Conservation (phyloP, 2,329 filamentous ascomycete species). For the Ascocoryne sarcoides region DNA sequence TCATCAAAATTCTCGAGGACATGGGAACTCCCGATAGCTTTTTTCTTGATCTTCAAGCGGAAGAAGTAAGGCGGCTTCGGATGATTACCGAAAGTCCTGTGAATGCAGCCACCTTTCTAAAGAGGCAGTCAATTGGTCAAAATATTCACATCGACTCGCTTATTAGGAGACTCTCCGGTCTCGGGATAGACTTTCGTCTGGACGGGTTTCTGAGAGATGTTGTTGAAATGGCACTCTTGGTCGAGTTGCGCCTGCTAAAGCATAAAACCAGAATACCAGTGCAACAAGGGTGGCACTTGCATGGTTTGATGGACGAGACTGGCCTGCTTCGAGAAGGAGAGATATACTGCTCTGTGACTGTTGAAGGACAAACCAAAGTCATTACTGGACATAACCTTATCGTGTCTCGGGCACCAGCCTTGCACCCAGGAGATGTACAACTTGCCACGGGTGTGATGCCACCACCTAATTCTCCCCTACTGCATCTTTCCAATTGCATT, state of each 20-base stretch:
- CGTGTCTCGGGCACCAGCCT: conserved; percentile 69
- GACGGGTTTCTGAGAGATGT: conserved; percentile 63
- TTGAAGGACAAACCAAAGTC: conserved; percentile 21
- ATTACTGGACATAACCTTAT: conserved; percentile 32
- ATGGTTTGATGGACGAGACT: conserved; percentile 79
- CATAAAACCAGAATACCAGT: conserved; percentile 71
- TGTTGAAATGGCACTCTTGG: conserved; percentile 62
- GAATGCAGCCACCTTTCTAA: conserved; percentile 60
- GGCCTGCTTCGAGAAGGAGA: conserved; percentile 56
- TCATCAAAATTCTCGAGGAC: conserved; percentile 83
- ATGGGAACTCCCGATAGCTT: conserved; percentile 49
- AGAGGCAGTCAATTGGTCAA: conserved; percentile 50
- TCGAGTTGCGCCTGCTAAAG: conserved; percentile 65
- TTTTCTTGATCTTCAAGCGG: conserved; percentile 56
- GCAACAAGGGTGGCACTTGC: conserved; percentile 61
- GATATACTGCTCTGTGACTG: conserved; percentile 55
- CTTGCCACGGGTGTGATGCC: conserved; percentile 54
- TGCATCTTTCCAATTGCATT: conserved; percentile 60
- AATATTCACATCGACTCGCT: conserved; percentile 52
- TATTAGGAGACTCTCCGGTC: conserved; percentile 46
- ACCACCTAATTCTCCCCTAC: conserved; percentile 48
- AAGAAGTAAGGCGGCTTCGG: conserved; percentile 52
- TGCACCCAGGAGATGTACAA: conserved; percentile 77
- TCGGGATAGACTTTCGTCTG: conserved; percentile 55
- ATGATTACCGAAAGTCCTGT: conserved; percentile 46